Conservation (phyloP, 768 basidiomycete genomes). For the Hygrocybe punicea region DNA sequence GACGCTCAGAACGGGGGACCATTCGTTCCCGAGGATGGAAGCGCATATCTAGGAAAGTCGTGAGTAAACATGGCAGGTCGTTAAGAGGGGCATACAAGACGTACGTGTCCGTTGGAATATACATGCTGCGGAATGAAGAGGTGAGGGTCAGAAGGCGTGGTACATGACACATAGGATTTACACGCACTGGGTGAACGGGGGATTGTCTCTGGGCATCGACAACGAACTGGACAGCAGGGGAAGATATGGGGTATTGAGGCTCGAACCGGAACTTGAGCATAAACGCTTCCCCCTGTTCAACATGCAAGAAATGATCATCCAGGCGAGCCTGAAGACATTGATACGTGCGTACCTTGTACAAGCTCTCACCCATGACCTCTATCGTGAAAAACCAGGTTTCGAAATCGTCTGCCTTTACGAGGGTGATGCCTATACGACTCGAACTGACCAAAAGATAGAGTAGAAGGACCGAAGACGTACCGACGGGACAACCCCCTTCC, state of each 20-base stretch:
- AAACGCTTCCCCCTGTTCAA: conserved; percentile 64
- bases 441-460: conserved; percentile 1
- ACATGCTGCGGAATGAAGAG: conserved; percentile 53
- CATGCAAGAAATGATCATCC: neutral
- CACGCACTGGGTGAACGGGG: conserved; percentile 76
- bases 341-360: conserved; percentile 55
- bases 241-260: conserved; percentile 76
- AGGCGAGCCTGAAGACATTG: conserved; percentile 10
- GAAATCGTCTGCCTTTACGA: conserved; percentile 75
- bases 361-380: conserved; percentile 78
- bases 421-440: conserved; percentile 55
- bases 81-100: conserved; percentile 17
- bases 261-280: conserved; percentile 82
- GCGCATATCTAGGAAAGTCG: conserved; percentile 66
- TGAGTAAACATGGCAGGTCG: neutral
- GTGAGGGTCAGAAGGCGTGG: conserved; percentile 11
- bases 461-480: conserved; percentile 32
- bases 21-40: conserved; percentile 84
- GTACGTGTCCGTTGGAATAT: conserved; percentile 83
- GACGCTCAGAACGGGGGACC: conserved; percentile 86
- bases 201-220: conserved; percentile 59
- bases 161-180: neutral
- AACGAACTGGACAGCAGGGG: conserved; percentile 85
- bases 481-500: conserved; percentile 61
- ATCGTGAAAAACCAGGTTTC: conserved; percentile 74